Evolutionary conservation across 2,329 filamentous ascomycete genomes (phyloP).

Genomic region (Pyricularia grisea): DNA sequence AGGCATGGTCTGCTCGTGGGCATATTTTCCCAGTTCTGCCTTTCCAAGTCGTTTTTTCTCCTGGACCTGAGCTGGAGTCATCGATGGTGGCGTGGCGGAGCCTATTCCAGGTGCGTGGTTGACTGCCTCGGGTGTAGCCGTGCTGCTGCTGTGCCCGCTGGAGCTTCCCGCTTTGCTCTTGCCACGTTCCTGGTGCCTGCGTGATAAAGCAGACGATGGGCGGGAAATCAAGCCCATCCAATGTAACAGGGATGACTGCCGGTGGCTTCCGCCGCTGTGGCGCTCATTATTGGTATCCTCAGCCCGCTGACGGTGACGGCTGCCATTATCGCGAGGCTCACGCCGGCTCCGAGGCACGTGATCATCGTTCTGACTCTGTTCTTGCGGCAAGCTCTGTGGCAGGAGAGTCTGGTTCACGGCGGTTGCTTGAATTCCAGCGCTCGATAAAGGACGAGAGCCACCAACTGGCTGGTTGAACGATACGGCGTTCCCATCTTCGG

Average conservation of each 20-base stretch:
- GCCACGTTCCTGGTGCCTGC: not conserved
- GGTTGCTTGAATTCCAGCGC: not conserved
- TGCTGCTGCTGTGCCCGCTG: conserved; percentile 1
- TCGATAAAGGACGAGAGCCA: not conserved
- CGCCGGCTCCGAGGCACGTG: not conserved
- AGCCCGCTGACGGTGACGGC: not conserved
- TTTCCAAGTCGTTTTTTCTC: conserved; percentile 24
- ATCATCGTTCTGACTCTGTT: not conserved
- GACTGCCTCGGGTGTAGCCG: not conserved
- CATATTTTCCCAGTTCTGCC: conserved; percentile 62
- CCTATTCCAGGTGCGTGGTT: not conserved
- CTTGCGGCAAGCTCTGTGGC: not conserved
- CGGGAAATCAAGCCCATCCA: conserved; percentile 5
- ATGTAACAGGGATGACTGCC: not conserved
- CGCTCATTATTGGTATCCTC: not conserved
- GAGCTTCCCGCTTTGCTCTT: not conserved
- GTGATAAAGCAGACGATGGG: not conserved
- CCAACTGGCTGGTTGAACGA: not conserved
- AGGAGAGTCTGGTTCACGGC: not conserved
- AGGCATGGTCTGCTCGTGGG: conserved; percentile 68
- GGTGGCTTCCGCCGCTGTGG: not conserved
- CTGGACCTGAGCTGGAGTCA: not conserved
- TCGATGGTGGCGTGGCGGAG: not conserved
- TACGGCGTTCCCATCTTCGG: conserved; percentile 4
- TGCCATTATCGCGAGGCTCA: not conserved